These are phyloP conservation scores for Solanum aculeatissimum DNA, from an alignment of 305 asterid species.

Conservation along the genomic window DNA sequence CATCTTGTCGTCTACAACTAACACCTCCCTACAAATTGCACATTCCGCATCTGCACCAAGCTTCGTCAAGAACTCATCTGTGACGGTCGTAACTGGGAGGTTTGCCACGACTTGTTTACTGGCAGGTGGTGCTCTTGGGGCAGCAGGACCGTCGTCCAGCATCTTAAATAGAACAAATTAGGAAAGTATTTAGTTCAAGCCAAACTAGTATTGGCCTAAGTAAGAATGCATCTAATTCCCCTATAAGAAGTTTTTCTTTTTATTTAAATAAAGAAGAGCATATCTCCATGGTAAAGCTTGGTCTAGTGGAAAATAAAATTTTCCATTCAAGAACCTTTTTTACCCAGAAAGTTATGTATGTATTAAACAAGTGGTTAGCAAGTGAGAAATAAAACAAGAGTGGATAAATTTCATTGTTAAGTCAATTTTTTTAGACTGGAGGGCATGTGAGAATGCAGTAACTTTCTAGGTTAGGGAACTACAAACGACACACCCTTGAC, in stretches of 20 bases:
- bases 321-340: neutral
- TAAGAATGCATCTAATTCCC: neutral
- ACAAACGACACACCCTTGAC: neutral
- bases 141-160: slow-evolving; percentile 43
- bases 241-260: neutral
- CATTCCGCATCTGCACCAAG: slow-evolving; percentile 73
- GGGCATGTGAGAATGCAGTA: neutral
- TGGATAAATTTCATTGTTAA: neutral
- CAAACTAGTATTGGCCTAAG: neutral
- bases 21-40: slow-evolving; percentile 81
- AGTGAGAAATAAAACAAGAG: neutral
- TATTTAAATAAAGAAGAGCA: neutral
- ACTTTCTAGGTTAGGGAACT: neutral
- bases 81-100: slow-evolving; percentile 60
- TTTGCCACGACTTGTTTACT: slow-evolving; percentile 91
- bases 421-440: neutral
- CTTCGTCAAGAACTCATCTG: slow-evolving; percentile 49
- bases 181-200: neutral
- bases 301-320: neutral
- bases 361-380: neutral
- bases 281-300: neutral
- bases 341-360: neutral
- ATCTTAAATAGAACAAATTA: slow-evolving; percentile 26
- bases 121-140: slow-evolving; percentile 87
- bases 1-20: slow-evolving; percentile 64